Conservation (phyloP, 306 rosid genomes). For the Castanea mollissima region DNA sequence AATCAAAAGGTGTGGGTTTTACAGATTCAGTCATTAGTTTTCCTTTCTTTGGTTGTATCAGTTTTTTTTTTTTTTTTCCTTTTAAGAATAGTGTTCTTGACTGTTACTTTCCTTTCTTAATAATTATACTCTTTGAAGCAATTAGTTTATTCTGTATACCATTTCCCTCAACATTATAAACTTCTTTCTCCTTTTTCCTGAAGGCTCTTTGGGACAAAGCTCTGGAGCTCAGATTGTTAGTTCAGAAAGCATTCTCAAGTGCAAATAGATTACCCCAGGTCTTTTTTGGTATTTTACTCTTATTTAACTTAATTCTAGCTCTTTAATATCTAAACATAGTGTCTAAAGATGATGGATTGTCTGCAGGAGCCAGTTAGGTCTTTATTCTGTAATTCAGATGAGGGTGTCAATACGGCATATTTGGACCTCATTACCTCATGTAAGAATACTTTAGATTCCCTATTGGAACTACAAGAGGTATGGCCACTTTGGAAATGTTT, state of each 20-base stretch:
- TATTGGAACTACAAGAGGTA: conserved; percentile 83
- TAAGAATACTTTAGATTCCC: conserved; percentile 69
- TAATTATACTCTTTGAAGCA: background rate
- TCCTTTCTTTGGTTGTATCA: background rate
- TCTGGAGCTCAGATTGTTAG: conserved; percentile 79
- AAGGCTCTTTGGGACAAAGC: conserved; percentile 90
- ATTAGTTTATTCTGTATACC: background rate
- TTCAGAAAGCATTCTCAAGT: conserved; percentile 76
- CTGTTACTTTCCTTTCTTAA: background rate
- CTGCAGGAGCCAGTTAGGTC: conserved; percentile 72
- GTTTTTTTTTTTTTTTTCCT: background rate
- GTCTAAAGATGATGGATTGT: conserved; percentile 18
- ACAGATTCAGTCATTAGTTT: background rate
- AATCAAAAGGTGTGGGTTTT: conserved; percentile 64
- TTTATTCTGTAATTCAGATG: conserved; percentile 54
- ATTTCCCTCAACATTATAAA: background rate
- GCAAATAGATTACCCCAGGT: conserved; percentile 94
- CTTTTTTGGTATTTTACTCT: conserved; percentile 19
- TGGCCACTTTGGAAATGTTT: conserved; percentile 9
- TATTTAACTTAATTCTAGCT: background rate
- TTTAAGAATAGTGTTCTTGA: background rate
- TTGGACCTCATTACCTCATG: conserved; percentile 60
- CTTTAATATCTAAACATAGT: conserved; percentile 7
- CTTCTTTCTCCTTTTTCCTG: conserved; percentile 12
- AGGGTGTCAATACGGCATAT: conserved; percentile 58